These are phyloP conservation scores for Verticillium dahliae DNA, from an alignment of 2,329 filamentous ascomycete genomes.

Conservation along the genomic window DNA sequence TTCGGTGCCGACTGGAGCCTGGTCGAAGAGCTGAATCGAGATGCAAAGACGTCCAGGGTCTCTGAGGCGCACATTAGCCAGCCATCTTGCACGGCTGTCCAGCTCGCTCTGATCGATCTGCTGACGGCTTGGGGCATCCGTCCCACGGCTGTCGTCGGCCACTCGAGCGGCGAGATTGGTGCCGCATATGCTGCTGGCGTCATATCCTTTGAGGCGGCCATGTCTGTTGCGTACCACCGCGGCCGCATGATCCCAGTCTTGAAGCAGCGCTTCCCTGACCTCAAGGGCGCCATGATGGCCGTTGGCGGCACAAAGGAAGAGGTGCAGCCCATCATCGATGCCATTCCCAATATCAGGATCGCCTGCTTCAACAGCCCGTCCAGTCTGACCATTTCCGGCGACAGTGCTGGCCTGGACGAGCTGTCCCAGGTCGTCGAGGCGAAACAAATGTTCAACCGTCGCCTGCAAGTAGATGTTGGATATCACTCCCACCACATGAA, in stretches of 20 bases:
- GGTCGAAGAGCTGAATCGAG: conserved; percentile 14
- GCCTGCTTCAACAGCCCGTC: conserved; percentile 23
- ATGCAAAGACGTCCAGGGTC: conserved; percentile 6
- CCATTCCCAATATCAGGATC: conserved; percentile 14
- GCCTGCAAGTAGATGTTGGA: conserved; percentile 30
- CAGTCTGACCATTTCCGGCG: conserved; percentile 21
- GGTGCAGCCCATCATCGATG: conserved; percentile 17
- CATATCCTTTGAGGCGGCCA: conserved; percentile 26
- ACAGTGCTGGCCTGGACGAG: conserved; percentile 14
- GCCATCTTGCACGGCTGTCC: conserved; percentile 25
- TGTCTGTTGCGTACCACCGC: conserved; percentile 31
- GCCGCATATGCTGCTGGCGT: conserved; percentile 34
- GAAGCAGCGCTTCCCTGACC: conserved; percentile 11
- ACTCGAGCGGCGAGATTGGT: conserved; percentile 36
- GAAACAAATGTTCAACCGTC: conserved; percentile 21
- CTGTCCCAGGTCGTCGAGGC: conserved; percentile 20
- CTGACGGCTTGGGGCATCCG: conserved; percentile 23
- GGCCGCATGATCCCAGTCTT: conserved; percentile 18
- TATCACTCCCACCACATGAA: conserved; percentile 32
- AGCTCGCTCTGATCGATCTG: conserved; percentile 33
- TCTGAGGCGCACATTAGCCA: conserved; percentile 19
- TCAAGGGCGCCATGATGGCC: conserved; percentile 26
- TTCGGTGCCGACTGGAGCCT: background rate
- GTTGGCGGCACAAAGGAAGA: conserved; percentile 26
- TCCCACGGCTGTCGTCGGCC: conserved; percentile 29